These are phyloP conservation scores for Aurinia saxatilis DNA, from an alignment of 345 rosid species.

Conservation along the genomic window DNA sequence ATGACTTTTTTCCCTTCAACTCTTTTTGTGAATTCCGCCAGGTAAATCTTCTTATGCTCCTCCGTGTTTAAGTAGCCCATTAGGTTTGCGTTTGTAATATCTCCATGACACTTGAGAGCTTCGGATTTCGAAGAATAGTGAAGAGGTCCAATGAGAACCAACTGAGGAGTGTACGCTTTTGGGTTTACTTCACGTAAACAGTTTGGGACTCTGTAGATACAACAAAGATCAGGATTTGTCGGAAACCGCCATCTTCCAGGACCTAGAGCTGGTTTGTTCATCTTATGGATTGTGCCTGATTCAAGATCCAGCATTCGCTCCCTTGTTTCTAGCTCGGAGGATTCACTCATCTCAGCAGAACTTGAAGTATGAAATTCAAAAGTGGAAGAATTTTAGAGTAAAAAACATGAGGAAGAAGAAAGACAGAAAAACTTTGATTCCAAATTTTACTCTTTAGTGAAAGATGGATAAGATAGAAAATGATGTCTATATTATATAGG, in stretches of 20 bases:
- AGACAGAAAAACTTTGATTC: too few species aligned
- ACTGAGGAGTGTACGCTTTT: not conserved
- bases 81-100: not conserved
- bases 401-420: too few species aligned
- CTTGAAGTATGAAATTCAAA: too few species aligned
- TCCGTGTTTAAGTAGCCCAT: constrained; percentile 1
- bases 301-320: not conserved
- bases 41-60: not conserved
- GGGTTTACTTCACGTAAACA: not conserved
- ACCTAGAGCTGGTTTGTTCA: not conserved
- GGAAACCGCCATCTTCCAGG: not conserved
- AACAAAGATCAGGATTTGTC: not conserved
- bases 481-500: too few species aligned
- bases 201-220: constrained; percentile 9
- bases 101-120: not conserved
- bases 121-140: not conserved
- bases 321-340: not conserved
- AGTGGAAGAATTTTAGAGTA: too few species aligned
- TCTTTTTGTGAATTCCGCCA: not conserved
- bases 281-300: not conserved
- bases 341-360: too few species aligned
- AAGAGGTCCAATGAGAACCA: constrained; percentile 1
- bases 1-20: not conserved
- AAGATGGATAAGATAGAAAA: too few species aligned
- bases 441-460: too few species aligned